A percentile compares a stretch with the other conserved stretches of the same genome.
Conservation (phyloP, 2,329 filamentous ascomycete species). For the Cladophialophora chaetospira region DNA sequence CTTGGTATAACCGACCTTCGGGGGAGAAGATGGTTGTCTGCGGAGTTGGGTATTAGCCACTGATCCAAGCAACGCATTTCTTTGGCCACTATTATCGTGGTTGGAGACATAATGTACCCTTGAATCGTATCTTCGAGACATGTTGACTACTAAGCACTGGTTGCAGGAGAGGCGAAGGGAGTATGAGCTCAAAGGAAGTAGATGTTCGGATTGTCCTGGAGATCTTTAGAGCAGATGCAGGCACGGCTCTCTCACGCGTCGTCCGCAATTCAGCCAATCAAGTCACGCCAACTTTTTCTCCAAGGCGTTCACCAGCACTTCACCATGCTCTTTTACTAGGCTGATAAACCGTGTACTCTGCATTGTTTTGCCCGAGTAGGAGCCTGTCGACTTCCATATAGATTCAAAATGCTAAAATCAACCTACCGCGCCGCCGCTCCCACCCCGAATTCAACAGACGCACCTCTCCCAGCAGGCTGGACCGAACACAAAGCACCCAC, state of each 20-base stretch:
- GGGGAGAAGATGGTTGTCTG: slow-evolving; percentile 99
- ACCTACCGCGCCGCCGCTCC: slow-evolving; percentile 65
- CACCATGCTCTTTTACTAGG: neutral
- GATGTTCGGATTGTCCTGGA: too few species aligned
- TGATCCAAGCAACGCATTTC: neutral
- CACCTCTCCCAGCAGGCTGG: slow-evolving; percentile 78
- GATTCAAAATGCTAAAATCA: slow-evolving; percentile 67
- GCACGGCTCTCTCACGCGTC: slow-evolving; percentile 27
- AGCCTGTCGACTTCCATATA: neutral
- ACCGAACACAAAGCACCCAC: slow-evolving; percentile 84
- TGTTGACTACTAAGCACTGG: slow-evolving; percentile 48
- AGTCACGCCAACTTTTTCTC: slow-evolving; percentile 8
- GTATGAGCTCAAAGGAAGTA: neutral
- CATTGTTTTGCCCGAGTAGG: too few species aligned
- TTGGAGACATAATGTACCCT: slow-evolving; percentile 63
- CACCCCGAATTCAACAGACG: slow-evolving; percentile 35
- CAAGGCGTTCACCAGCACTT: neutral
- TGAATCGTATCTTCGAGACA: slow-evolving; percentile 98
- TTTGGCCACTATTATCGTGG: neutral
- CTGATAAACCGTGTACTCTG: too few species aligned
- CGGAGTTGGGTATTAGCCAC: slow-evolving; percentile 31
- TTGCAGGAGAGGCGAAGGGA: neutral
- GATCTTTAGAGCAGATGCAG: too few species aligned
- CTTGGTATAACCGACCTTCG: slow-evolving; percentile 96
- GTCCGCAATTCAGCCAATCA: slow-evolving; percentile 22